These are phyloP conservation scores for Neurospora sp. DNA, from an alignment of 495 filamentous ascomycete genomes.

Conservation along the genomic window DNA sequence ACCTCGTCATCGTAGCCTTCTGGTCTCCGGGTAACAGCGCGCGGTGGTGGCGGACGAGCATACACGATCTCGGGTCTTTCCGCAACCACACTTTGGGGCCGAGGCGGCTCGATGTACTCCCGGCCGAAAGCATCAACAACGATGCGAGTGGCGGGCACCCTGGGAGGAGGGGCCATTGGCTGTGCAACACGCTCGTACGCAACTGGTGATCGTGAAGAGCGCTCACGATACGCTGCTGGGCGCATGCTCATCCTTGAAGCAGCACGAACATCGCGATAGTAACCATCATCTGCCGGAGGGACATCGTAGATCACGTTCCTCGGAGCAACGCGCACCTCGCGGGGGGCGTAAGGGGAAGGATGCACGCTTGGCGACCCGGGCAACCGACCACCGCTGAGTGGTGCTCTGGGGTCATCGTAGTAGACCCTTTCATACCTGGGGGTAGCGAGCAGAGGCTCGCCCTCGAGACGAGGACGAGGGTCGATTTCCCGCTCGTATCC, in stretches of 20 bases:
- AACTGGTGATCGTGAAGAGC: slow-evolving; percentile 45
- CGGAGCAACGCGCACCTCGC: slow-evolving; percentile 30
- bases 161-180: slow-evolving; percentile 44
- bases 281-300: slow-evolving; percentile 24
- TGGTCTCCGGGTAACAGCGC: slow-evolving; percentile 43
- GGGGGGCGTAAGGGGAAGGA: slow-evolving; percentile 31
- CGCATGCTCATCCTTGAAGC: slow-evolving; percentile 33
- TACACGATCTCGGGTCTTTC: slow-evolving; percentile 40
- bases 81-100: slow-evolving; percentile 29
- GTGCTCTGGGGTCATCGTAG: slow-evolving; percentile 21
- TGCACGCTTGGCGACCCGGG: slow-evolving; percentile 41
- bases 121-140: slow-evolving; percentile 62
- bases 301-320: not conserved
- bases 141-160: slow-evolving; percentile 46
- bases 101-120: slow-evolving; percentile 54
- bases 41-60: slow-evolving; percentile 29
- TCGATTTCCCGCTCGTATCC: slow-evolving; percentile 18
- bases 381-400: slow-evolving; percentile 37
- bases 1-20: slow-evolving; percentile 37
- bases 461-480: slow-evolving; percentile 8
- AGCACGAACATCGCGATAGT: slow-evolving; percentile 43
- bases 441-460: slow-evolving; percentile 12
- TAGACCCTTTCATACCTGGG: slow-evolving; percentile 28
- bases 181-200: slow-evolving; percentile 37
- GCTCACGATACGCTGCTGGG: slow-evolving; percentile 41